Conservation (phyloP, 2,329 filamentous ascomycete species). For the Trichoderma lentiforme region DNA sequence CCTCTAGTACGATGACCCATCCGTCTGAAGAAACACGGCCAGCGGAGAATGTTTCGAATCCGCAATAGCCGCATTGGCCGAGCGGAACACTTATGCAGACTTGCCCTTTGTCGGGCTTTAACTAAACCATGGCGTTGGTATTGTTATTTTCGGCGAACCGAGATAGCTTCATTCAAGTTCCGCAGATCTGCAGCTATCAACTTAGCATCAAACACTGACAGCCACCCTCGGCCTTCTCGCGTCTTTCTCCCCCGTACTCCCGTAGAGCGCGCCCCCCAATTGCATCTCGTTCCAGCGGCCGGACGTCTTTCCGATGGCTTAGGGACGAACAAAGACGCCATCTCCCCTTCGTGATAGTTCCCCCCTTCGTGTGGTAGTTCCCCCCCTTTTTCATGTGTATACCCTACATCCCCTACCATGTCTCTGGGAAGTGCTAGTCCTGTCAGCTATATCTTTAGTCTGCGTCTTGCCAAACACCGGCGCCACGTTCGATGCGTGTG, state of each 20-base stretch:
- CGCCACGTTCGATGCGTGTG: not conserved
- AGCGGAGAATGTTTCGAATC: not conserved
- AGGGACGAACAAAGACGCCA: not conserved
- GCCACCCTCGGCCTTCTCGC: conserved; percentile 2
- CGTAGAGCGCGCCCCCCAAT: not conserved
- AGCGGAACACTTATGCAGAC: not conserved
- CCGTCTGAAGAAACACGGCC: not conserved
- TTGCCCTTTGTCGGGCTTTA: not conserved
- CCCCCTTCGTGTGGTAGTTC: not conserved
- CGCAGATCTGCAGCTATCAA: not conserved
- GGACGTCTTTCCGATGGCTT: not conserved
- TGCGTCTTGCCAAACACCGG: not conserved
- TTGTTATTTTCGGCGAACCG: not conserved
- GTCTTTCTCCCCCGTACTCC: not conserved
- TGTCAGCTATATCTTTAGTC: not conserved
- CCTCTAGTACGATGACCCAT: not conserved
- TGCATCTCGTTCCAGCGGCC: not conserved
- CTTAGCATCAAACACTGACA: not conserved
- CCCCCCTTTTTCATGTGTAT: not conserved
- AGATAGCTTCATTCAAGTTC: conserved; percentile 3
- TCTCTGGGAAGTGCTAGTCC: not conserved
- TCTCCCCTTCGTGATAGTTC: not conserved
- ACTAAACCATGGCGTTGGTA: not conserved
- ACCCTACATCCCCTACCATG: not conserved
- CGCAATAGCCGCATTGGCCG: not conserved